A percentile compares a stretch with the other conserved stretches of the same genome.
Evolutionary conservation across 148 eudicot genomes (phyloP).

Genomic region (Nepenthes mirabilis): DNA sequence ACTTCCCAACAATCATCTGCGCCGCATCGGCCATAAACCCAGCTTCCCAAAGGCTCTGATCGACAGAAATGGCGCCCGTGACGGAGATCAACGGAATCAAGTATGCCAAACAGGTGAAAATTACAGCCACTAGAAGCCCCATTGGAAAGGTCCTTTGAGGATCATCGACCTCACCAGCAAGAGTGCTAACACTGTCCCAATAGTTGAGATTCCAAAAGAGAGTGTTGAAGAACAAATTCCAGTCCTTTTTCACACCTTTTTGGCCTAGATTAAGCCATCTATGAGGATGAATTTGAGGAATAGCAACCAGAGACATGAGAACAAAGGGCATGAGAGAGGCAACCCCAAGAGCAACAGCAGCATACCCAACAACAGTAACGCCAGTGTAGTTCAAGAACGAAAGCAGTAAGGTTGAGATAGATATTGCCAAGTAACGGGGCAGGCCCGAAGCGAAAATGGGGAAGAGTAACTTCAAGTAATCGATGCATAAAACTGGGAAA

Average conservation of each 20-base stretch:
- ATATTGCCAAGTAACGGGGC: conserved; percentile 24
- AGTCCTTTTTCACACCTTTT: conserved; percentile 33
- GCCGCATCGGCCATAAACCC: conserved; percentile 54
- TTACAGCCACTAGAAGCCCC: conserved; percentile 29
- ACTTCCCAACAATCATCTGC: conserved; percentile 39
- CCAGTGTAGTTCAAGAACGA: conserved; percentile 46
- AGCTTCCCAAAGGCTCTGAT: conserved; percentile 32
- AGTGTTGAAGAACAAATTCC: conserved; percentile 46
- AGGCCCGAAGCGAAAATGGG: conserved; percentile 31
- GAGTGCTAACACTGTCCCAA: conserved; percentile 50
- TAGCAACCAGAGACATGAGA: conserved; percentile 33
- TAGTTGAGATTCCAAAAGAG: conserved; percentile 51
- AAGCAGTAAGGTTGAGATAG: conserved; percentile 20
- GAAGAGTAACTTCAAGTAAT: conserved; percentile 28
- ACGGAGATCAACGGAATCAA: conserved; percentile 40
- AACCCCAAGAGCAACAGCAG: conserved; percentile 34
- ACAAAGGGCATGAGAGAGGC: conserved; percentile 33
- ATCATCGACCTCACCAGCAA: conserved; percentile 47
- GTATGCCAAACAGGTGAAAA: conserved; percentile 44
- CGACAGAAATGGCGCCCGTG: conserved; percentile 43
- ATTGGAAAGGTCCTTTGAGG: conserved; percentile 37
- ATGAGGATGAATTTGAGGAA: conserved; percentile 37
- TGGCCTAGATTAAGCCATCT: conserved; percentile 47
- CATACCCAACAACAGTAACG: conserved; percentile 43
- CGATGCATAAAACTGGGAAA: conserved; percentile 39